A percentile compares a stretch with the other conserved stretches of the same genome.
phyloP scores from a whole-genome alignment of 495 filamentous ascomycete species.

The Penicillium manginii region DNA sequence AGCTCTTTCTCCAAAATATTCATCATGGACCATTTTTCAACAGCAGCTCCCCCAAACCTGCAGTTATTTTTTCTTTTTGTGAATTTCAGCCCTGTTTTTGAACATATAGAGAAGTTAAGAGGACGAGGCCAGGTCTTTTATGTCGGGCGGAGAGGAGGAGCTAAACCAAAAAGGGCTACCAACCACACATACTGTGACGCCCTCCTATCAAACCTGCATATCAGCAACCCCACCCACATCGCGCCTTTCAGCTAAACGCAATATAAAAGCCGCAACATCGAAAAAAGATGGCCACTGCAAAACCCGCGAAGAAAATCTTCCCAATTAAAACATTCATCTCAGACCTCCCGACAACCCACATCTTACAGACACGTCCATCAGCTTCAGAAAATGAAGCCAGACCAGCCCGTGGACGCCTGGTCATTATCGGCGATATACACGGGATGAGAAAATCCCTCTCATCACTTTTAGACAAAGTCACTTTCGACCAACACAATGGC shows the following conservation, averaged over 20 bases:
- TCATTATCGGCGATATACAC: slow-evolving; percentile 29
- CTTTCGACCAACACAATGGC: slow-evolving; percentile 18
- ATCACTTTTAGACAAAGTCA: slow-evolving; percentile 20
- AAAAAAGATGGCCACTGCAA: slow-evolving; percentile 1
- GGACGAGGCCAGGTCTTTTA: too few relatives aligned
- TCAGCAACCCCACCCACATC: neutral
- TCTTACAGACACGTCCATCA: slow-evolving; percentile 10
- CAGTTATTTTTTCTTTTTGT: too few relatives aligned
- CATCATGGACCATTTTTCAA: too few relatives aligned
- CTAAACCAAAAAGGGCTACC: too few relatives aligned
- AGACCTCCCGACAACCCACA: slow-evolving; percentile 18
- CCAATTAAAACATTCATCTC: slow-evolving; percentile 28
- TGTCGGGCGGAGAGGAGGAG: too few relatives aligned
- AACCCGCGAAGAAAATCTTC: slow-evolving; percentile 18
- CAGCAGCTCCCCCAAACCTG: too few relatives aligned
- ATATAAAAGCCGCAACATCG: neutral
- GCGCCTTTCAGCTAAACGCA: neutral
- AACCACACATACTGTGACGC: too few relatives aligned
- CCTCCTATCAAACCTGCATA: too few relatives aligned
- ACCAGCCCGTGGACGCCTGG: slow-evolving; percentile 15
- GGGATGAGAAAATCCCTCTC: slow-evolving; percentile 28
- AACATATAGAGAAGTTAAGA: too few relatives aligned
- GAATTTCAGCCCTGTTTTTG: too few relatives aligned
- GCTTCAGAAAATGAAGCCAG: slow-evolving; percentile 8
- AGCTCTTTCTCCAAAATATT: neutral